Evolutionary conservation across 441 rosid species (phyloP).

Genomic region (Erodium moschatum): DNA sequence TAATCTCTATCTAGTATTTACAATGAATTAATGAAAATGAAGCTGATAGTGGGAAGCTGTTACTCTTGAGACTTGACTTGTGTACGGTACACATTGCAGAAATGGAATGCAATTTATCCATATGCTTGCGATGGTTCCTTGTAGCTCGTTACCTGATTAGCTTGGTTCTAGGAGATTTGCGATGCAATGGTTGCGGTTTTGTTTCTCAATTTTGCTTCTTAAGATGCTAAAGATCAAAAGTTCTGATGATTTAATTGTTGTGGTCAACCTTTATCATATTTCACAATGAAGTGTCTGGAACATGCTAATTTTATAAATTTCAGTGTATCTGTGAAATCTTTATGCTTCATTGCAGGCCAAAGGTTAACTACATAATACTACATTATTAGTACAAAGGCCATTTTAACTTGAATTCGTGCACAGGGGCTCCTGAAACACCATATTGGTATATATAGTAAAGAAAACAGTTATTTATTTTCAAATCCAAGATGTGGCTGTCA

Average conservation of each 20-base stretch:
- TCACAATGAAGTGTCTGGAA: background rate
- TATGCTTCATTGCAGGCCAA: background rate
- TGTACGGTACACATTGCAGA: background rate
- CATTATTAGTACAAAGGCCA: background rate
- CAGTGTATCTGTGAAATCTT: background rate
- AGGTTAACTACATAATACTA: background rate
- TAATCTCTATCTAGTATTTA: background rate
- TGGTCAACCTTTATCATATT: background rate
- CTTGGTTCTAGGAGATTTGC: background rate
- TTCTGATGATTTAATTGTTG: background rate
- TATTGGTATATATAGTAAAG: no score
- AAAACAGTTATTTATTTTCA: no score
- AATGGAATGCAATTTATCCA: background rate
- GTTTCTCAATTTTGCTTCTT: slow-evolving; percentile 2
- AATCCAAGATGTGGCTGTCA: no score
- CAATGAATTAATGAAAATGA: background rate
- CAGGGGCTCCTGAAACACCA: no score
- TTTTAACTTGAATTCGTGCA: background rate
- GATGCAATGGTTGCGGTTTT: background rate
- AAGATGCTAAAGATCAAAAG: background rate
- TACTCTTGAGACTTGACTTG: background rate
- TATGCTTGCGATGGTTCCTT: background rate
- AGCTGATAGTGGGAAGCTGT: background rate
- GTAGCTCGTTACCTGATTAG: background rate
- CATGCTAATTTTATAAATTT: background rate